A percentile compares a stretch with the other conserved stretches of the same genome.
Conservation (phyloP, 1,139 yeast species). For the Dujonia santamariae region DNA sequence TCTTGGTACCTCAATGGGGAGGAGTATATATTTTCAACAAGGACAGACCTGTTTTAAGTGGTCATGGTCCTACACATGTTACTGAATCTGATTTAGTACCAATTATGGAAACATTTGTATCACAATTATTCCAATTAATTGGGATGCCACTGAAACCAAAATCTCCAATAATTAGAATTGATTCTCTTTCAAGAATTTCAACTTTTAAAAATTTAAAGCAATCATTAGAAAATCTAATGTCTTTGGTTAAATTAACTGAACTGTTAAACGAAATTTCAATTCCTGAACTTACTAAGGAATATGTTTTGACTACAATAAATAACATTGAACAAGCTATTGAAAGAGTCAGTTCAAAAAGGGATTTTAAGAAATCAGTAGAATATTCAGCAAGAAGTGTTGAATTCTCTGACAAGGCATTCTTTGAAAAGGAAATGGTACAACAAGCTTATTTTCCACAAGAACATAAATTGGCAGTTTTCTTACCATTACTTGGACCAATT, state of each 20-base stretch:
- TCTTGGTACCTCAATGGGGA: conserved; percentile 91
- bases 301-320: conserved; percentile 41
- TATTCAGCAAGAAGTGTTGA: conserved; percentile 55
- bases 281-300: conserved; percentile 58
- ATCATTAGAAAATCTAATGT: conserved; percentile 58
- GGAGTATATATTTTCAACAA: conserved; percentile 55
- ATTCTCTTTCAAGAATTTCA: conserved; percentile 58
- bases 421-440: conserved; percentile 92
- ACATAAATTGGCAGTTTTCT: conserved; percentile 88
- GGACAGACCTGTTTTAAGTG: conserved; percentile 23
- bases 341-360: conserved; percentile 19
- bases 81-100: conserved; percentile 50
- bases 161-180: conserved; percentile 62
- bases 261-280: conserved; percentile 78
- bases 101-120: conserved; percentile 64
- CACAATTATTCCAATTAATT: conserved; percentile 68
- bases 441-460: conserved; percentile 94
- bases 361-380: conserved; percentile 47
- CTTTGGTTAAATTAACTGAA: conserved; percentile 64
- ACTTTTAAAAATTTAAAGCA: conserved; percentile 51
- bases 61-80: conserved; percentile 23
- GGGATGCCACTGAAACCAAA: conserved; percentile 60
- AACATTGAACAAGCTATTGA: conserved; percentile 32
- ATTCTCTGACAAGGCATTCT: conserved; percentile 74
- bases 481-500: conserved; percentile 86